These are phyloP conservation scores for Osmanthus fragrans DNA, from an alignment of 257 asterid genomes.

Conservation along the genomic window DNA sequence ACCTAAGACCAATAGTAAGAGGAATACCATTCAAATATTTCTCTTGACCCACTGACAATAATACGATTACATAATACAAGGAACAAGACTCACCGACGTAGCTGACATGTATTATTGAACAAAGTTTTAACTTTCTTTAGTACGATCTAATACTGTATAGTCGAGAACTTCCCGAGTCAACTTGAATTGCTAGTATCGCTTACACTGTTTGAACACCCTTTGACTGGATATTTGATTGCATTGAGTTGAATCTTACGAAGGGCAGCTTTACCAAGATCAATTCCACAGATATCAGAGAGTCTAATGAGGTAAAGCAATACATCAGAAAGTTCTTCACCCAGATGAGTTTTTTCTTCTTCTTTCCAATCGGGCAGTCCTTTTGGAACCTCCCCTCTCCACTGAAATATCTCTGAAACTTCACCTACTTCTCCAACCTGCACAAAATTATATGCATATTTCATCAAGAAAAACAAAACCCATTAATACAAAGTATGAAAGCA, in stretches of 20 bases:
- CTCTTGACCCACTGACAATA: no score
- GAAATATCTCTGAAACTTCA: slow-evolving; percentile 64
- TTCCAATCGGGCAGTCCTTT: slow-evolving; percentile 60
- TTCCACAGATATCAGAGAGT: slow-evolving; percentile 58
- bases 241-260: slow-evolving; percentile 57
- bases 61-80: no score
- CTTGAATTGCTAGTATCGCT: background rate
- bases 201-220: slow-evolving; percentile 36
- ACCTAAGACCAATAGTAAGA: no score
- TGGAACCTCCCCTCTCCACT: slow-evolving; percentile 73
- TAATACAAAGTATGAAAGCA: no score
- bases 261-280: slow-evolving; percentile 65
- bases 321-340: slow-evolving; percentile 71
- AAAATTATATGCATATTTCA: no score
- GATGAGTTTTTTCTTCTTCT: slow-evolving; percentile 53
- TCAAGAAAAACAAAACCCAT: no score
- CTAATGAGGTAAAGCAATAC: slow-evolving; percentile 59
- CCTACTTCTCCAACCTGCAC: slow-evolving; percentile 70
- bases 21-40: no score
- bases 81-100: no score
- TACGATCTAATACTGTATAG: no score
- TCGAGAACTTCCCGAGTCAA: no score
- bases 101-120: no score
- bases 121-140: no score
- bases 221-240: slow-evolving; percentile 60